phyloP scores from a whole-genome alignment of 805 yeast species.

The Priceomyces medius region DNA sequence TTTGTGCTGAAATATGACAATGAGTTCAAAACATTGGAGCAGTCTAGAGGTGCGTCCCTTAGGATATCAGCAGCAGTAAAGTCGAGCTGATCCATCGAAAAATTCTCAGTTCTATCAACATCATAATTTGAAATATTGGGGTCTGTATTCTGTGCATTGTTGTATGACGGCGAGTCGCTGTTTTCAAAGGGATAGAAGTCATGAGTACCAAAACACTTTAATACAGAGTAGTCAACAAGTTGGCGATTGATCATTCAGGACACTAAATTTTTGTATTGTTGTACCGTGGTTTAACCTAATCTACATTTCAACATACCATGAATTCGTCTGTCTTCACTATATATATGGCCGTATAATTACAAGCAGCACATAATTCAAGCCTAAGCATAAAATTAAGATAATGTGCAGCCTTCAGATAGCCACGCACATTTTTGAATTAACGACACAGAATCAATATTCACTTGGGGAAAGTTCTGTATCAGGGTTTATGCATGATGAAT shows the following conservation, averaged over 20 bases:
- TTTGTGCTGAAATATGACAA: not conserved
- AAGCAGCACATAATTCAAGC: not conserved
- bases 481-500: too few species aligned
- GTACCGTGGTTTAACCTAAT: not conserved
- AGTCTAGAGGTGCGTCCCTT: not conserved
- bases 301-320: constrained; percentile 1
- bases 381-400: constrained; percentile 1
- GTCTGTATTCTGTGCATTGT: not conserved
- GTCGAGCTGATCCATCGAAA: not conserved
- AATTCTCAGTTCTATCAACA: not conserved
- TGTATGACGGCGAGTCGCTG: not conserved
- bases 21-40: not conserved
- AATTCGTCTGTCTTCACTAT: not conserved
- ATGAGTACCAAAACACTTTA: not conserved
- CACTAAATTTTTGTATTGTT: not conserved
- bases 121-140: not conserved
- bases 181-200: not conserved
- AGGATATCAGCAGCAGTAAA: not conserved
- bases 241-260: not conserved
- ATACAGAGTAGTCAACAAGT: not conserved
- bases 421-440: too few species aligned
- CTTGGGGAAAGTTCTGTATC: too few species aligned
- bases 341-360: not conserved
- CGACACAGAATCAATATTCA: too few species aligned
- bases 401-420: too few species aligned